phyloP scores from a whole-genome alignment of 441 rosid species.

The Raphanus hybrid region DNA sequence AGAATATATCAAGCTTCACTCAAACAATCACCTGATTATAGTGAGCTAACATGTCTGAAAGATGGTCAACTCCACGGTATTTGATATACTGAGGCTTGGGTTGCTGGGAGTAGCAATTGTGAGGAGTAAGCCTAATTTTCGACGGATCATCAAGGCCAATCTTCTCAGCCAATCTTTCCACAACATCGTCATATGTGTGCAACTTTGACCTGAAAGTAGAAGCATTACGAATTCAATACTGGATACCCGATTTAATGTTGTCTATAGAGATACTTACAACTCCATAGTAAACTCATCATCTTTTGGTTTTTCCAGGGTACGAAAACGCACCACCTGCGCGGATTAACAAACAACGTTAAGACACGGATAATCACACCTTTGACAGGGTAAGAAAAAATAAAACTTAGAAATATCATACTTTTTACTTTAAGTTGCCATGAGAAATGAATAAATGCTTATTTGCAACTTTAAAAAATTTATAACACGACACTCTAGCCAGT shows the following conservation, averaged over 20 bases:
- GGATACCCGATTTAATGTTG: neutral
- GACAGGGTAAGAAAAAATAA: slow-evolving; percentile 2
- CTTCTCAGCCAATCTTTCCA: slow-evolving; percentile 80
- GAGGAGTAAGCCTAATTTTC: slow-evolving; percentile 90
- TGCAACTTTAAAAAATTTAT: slow-evolving; percentile 3
- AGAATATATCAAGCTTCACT: slow-evolving; percentile 12
- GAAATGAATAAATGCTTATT: neutral
- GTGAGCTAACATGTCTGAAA: slow-evolving; percentile 89
- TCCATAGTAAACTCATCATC: slow-evolving; percentile 88
- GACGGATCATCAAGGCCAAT: slow-evolving; percentile 87
- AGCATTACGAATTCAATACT: slow-evolving; percentile 29
- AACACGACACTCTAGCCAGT: slow-evolving; percentile 23
- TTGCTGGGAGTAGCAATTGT: slow-evolving; percentile 97
- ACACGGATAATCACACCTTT: slow-evolving; percentile 14
- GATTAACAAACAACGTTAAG: slow-evolving; percentile 10
- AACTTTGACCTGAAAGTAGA: slow-evolving; percentile 72
- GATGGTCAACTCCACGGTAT: slow-evolving; percentile 82
- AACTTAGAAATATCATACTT: neutral
- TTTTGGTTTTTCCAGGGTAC: slow-evolving; percentile 83
- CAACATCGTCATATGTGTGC: slow-evolving; percentile 88
- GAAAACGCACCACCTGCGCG: slow-evolving; percentile 81
- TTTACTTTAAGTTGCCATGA: neutral
- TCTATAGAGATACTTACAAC: slow-evolving; percentile 62
- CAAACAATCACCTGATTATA: slow-evolving; percentile 78
- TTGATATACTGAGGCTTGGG: slow-evolving; percentile 93